Conservation (phyloP, 805 yeast species). For the Candida alai region DNA sequence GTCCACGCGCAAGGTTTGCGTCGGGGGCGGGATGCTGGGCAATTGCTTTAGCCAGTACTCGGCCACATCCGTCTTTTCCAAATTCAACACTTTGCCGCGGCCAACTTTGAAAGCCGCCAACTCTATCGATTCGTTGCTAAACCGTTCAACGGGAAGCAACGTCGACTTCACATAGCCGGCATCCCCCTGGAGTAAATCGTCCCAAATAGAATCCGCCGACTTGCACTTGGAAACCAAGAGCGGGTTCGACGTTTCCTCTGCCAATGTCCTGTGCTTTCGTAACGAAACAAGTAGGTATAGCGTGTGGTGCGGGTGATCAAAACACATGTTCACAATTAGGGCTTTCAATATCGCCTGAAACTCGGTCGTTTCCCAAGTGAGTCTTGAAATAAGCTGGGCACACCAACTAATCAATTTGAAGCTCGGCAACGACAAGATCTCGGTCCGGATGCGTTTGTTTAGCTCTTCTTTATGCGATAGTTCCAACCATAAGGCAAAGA, state of each 20-base stretch:
- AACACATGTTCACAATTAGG: conserved; percentile 45
- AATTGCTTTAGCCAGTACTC: conserved; percentile 49
- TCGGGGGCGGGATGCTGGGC: conserved; percentile 66
- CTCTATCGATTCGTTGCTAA: conserved; percentile 49
- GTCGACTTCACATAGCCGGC: conserved; percentile 22
- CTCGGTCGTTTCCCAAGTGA: conserved; percentile 42
- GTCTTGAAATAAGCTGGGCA: conserved; percentile 72
- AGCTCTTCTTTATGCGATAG: conserved; percentile 44
- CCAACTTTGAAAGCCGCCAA: conserved; percentile 47
- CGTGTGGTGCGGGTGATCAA: conserved; percentile 69
- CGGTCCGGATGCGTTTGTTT: conserved; percentile 36
- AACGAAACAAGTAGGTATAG: conserved; percentile 61
- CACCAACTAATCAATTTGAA: conserved; percentile 74
- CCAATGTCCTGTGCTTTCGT: conserved; percentile 39
- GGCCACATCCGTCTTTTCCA: conserved; percentile 39
- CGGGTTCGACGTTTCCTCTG: conserved; percentile 22
- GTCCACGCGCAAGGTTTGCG: conserved; percentile 43
- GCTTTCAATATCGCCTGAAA: conserved; percentile 56
- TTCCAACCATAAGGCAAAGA: conserved; percentile 82
- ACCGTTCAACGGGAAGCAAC: conserved; percentile 42
- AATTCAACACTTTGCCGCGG: conserved; percentile 26
- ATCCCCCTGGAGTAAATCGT: conserved; percentile 25
- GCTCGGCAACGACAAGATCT: conserved; percentile 46
- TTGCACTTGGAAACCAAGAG: conserved; percentile 44
- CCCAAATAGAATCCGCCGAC: conserved; percentile 48